Evolutionary conservation across 2,329 filamentous ascomycete genomes (phyloP), one percentile per base, ranked within the genome.

Genomic region (Pseudogymnoascus sp.): DNA sequence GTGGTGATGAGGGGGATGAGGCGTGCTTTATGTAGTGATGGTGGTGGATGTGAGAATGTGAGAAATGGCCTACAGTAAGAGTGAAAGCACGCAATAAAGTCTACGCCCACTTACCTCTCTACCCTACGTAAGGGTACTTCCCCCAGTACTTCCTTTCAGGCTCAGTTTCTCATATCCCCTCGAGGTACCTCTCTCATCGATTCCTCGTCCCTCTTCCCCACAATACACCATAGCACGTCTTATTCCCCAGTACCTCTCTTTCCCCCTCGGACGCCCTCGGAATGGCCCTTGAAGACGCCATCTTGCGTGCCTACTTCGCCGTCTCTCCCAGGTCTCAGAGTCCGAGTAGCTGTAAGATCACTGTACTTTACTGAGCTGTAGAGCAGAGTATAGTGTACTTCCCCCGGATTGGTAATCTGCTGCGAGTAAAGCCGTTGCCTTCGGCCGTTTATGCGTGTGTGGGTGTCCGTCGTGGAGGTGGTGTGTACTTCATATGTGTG

Each of bases 181-280:
- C 26, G 3, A 16, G 26, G 46, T 53, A 53, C 46, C 46, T 53
- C 16, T 31, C 46, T 8, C 46, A 31, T n/a, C 46, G n/a, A 33
- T 53, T 53, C 26, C 7, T 31, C 46, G 26, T 31, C 26, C 46
- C 46, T 53, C 26, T 53, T 53, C 46, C 46, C 46, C 46, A 53
- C 46, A 53, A 53, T 16, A 53, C 26, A 53, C 46, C 46, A 53
- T 31, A 53, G 26, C 46, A 53, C 46, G 46, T 53, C 46, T 53
- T 53, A 53, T 16, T 31, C n/a, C 14, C 14, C 43, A 28, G 24
- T 28, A 53, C 24, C 24, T 53, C 31, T 11, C 31, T 33, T 11
- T 16, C 14, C 26, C 46, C 26, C 46, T 53, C 46, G 46, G 46
- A 53, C 46, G 14, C 46, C 46, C 46, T 53, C 46, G 46, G 46